Conservation (phyloP, 2,329 filamentous ascomycete genomes). For the Paraphaeosphaeria minitans region DNA sequence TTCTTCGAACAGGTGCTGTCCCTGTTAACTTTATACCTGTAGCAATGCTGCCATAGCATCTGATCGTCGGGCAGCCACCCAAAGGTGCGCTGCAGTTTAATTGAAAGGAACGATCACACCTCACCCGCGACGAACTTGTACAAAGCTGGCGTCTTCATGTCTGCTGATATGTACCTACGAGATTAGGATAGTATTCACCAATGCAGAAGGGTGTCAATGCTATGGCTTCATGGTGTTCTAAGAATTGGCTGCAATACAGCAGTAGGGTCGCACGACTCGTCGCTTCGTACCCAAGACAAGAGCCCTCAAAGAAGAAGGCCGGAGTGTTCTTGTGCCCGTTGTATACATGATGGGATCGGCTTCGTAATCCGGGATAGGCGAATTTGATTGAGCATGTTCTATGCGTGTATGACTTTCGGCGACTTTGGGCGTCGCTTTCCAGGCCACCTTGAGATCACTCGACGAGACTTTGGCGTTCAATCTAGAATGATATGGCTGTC, state of each 20-base stretch:
- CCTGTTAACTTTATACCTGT: background rate
- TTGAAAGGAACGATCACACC: background rate
- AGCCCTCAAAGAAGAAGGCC: background rate
- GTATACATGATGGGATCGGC: no score
- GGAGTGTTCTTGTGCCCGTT: no score
- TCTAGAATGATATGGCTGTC: no score
- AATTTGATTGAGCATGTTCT: no score
- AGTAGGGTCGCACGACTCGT: background rate
- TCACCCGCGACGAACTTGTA: background rate
- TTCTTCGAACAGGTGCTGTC: background rate
- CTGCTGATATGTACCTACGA: background rate
- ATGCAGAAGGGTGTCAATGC: background rate
- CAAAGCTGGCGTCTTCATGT: background rate
- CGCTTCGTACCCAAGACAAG: background rate
- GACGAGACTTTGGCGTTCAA: no score
- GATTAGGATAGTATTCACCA: background rate
- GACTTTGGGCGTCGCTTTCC: no score
- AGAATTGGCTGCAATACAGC: background rate
- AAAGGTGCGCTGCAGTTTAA: background rate
- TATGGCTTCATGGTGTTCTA: background rate
- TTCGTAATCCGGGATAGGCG: no score
- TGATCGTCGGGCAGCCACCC: background rate
- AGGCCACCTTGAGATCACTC: no score
- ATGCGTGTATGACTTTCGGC: no score
- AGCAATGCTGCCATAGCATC: background rate